A percentile compares a stretch with the other conserved stretches of the same genome.
phyloP scores from a whole-genome alignment of 2,329 filamentous ascomycete genomes.

The Colletotrichum gigasporum region DNA sequence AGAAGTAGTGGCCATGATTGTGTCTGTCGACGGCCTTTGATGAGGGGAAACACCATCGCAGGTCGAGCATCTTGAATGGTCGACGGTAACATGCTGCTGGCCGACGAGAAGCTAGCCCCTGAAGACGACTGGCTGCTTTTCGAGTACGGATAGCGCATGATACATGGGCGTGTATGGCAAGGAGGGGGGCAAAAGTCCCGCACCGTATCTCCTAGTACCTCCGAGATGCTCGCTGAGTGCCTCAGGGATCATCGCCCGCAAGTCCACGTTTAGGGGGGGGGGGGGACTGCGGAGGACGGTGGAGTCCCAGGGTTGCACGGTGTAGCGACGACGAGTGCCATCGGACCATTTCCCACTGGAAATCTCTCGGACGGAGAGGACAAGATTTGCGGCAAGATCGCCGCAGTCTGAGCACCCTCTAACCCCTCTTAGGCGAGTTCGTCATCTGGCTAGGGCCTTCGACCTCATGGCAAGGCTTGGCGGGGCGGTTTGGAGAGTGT shows the following conservation, averaged over 20 bases:
- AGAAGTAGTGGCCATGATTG: slow-evolving; percentile 1
- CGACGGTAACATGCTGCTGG: not conserved
- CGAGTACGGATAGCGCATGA: slow-evolving; percentile 1
- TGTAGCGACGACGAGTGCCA: slow-evolving; percentile 27
- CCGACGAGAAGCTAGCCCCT: not conserved
- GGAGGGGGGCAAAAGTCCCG: not conserved
- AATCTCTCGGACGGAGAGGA: slow-evolving; percentile 24
- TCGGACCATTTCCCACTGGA: slow-evolving; percentile 28
- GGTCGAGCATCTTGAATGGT: not conserved
- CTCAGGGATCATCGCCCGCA: not conserved
- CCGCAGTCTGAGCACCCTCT: slow-evolving; percentile 13
- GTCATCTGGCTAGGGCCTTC: not conserved
- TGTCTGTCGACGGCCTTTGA: not conserved
- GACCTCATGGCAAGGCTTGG: not conserved
- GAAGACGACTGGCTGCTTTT: not conserved
- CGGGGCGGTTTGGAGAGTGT: not conserved
- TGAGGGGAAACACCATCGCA: not conserved
- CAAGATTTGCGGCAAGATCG: slow-evolving; percentile 8
- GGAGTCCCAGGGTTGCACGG: slow-evolving; percentile 27
- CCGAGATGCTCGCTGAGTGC: not conserved
- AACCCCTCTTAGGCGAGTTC: not conserved
- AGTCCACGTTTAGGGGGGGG: slow-evolving; percentile 11
- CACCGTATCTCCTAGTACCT: slow-evolving; percentile 11
- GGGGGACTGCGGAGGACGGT: slow-evolving; percentile 18
- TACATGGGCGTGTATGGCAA: slow-evolving; percentile 1